Conservation (phyloP, 805 yeast genomes). For the Candida golubevii region DNA sequence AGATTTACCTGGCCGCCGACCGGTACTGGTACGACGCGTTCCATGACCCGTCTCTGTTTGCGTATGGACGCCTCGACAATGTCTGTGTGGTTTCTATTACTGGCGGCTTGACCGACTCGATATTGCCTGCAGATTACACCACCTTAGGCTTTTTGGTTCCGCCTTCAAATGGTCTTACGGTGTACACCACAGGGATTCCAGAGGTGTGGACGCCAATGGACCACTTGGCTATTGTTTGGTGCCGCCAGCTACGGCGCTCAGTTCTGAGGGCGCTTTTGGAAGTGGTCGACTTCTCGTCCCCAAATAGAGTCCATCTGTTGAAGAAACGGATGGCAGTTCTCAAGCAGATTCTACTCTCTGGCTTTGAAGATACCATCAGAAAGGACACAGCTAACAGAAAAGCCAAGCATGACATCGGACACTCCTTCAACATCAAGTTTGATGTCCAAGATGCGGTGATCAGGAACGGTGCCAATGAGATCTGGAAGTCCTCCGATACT, state of each 20-base stretch:
- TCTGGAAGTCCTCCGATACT: constrained; percentile 9
- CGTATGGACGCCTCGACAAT: constrained; percentile 41
- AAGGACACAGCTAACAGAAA: constrained; percentile 18
- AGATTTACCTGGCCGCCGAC: constrained; percentile 69
- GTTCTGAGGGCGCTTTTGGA: constrained; percentile 58
- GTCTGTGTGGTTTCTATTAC: constrained; percentile 79
- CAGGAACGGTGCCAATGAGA: constrained; percentile 5
- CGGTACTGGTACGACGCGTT: constrained; percentile 74
- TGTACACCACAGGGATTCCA: constrained; percentile 82
- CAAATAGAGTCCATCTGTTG: constrained; percentile 50
- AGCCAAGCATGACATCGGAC: neutral
- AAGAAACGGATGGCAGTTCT: constrained; percentile 56
- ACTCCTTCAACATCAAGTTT: constrained; percentile 7
- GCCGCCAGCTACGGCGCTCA: constrained; percentile 73
- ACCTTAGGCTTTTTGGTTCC: constrained; percentile 70
- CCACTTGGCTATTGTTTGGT: constrained; percentile 95
- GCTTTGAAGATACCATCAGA: constrained; percentile 46
- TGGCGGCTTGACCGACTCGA: constrained; percentile 77
- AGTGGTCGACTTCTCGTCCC: constrained; percentile 46
- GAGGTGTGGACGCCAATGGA: constrained; percentile 92
- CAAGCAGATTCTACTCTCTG: constrained; percentile 44
- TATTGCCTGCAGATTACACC: constrained; percentile 89
- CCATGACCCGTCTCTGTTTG: constrained; percentile 17
- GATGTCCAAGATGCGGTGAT: constrained; percentile 11
- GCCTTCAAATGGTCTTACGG: constrained; percentile 70